Evolutionary conservation across 106 monocot species (phyloP).

Genomic region (Dendrobium chrysotoxum): DNA sequence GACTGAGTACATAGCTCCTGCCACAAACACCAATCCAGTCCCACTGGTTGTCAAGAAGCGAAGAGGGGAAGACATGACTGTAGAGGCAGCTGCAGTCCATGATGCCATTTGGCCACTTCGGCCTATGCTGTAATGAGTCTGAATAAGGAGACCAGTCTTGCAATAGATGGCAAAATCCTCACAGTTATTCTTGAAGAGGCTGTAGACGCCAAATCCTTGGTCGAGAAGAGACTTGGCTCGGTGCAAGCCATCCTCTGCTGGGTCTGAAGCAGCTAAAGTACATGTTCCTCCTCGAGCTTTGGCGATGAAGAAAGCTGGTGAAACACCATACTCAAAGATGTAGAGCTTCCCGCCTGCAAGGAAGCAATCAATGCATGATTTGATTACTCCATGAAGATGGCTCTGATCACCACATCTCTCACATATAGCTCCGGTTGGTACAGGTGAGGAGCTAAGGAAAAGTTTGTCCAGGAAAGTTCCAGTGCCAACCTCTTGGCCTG

Average conservation of each 20-base stretch:
- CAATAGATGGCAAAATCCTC: conserved; percentile 96
- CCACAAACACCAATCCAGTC: conserved; percentile 30
- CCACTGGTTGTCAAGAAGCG: conserved; percentile 42
- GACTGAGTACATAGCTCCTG: conserved; percentile 52
- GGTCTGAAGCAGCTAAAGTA: conserved; percentile 65
- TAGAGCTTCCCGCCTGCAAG: conserved; percentile 50
- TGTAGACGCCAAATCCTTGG: conserved; percentile 65
- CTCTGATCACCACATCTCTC: conserved; percentile 63
- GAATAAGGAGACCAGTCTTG: conserved; percentile 73
- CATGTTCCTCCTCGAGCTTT: conserved; percentile 86
- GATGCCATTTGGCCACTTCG: conserved; percentile 66
- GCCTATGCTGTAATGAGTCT: conserved; percentile 37
- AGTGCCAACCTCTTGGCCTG: conserved; percentile 76
- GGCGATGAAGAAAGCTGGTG: conserved; percentile 60
- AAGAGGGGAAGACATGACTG: conserved; percentile 50
- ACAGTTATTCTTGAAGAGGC: conserved; percentile 86
- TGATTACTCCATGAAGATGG: conserved; percentile 51
- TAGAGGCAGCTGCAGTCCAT: conserved; percentile 38
- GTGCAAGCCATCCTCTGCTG: conserved; percentile 34
- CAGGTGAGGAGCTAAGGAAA: conserved; percentile 49
- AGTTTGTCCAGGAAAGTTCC: conserved; percentile 59
- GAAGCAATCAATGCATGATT: conserved; percentile 82
- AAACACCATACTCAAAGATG: conserved; percentile 57
- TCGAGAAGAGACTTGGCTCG: conserved; percentile 67
- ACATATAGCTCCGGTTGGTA: conserved; percentile 19